Evolutionary conservation across 352 stramenopile species (phyloP), one percentile per base, ranked within the genome.

Genomic region (Pythium aphanidermatum): DNA sequence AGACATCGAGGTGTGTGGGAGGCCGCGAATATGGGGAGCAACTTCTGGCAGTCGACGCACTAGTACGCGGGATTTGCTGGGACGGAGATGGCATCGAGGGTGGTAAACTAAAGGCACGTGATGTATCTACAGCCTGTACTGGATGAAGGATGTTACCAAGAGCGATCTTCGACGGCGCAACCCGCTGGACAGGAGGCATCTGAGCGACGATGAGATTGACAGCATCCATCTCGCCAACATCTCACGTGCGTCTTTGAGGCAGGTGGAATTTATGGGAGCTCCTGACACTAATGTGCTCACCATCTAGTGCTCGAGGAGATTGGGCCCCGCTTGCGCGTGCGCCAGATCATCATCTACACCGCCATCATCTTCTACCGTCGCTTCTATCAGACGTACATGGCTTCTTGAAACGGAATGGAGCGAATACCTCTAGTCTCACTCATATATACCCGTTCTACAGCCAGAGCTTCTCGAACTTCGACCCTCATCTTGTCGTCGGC

Each of bases 41-140:
- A 92, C 67, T 95, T 95, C 58, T 95, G 83, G 83, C 83, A 95
- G 52, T 95, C 83, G 47, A 92, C 83, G 33, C 83, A 95, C 60
- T 95, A 92, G 83, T 95, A 72, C 48, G 77, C 58, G 46, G 28
- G 1, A 19, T 11, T 49, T 11, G 1, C 56, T 17, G 33, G 13
- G 26, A 19, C 17, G 4, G 10, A 14, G 13, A 19, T 6, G 30
- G 17, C 29, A 16, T 5, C 9, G 14, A 24, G 28, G 21, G 11
- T 14, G 14, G 6, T 51, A 13, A 19, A 32, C 9, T 35, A 13
- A 13, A 44, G 21, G 40, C 36, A 23, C 12, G 20, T 1, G 41
- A 17, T 47, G 7, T 36, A 12, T 16, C 1, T 21, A 24, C 31
- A 95, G 80, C 49, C 51, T 92, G 34, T 90, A 95, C 46, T 92